Base-by-base conservation (phyloP, 2,329 filamentous ascomycete genomes). In the Diplodia corticola region DNA sequence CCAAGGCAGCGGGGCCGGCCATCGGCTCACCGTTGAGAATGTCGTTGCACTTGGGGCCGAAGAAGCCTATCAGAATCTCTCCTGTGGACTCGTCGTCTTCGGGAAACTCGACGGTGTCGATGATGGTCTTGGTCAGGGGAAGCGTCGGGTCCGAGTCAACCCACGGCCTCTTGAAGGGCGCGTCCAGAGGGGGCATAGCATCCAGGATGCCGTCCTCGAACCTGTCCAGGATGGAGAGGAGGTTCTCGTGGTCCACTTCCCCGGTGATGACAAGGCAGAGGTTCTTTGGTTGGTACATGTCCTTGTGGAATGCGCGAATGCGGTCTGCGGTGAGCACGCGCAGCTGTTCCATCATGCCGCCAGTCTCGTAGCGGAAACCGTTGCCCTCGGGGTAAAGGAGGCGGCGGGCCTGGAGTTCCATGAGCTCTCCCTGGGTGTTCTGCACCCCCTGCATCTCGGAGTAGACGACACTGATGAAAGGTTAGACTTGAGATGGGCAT, bases 281-380 rank as follows among this genome's bases (percentile, higher is more conserved):
- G 73, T 99, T 99, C 76, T 93, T 94, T 3, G 95, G 95, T 76
- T 98, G 94, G 74, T 99, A 99, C 94, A 99, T 98, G 69, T 93
- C 91, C 69, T 89, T 89, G 77, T 99, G 95, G 73, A 98, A 99
- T 67, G 89, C 88, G n/a, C 95, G 89, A 70, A 99, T 99, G 46
- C 93, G 89, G 63, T 97, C 91, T 1, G 93, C 88, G 0, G 92
- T 95, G 54, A 99, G 81, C 3, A 93, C 88, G 49, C 95, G 89
- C 59, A 99, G 84, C 37, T 93, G 90, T 72, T 97, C 92, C 82
- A 96, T 96, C 89, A 97, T 92, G 15, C 95, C 95, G 13, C 95
- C 95, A n/a, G 95, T 99, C 79, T 99, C 95, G 72, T 97, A 98
- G 67, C 94, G 89, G 75, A 97, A 99, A 2, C 95, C 95, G 65